These are phyloP conservation scores for Funneliformis mosseae DNA, from an alignment of 192 early-diverging fungal species.

Conservation along the genomic window DNA sequence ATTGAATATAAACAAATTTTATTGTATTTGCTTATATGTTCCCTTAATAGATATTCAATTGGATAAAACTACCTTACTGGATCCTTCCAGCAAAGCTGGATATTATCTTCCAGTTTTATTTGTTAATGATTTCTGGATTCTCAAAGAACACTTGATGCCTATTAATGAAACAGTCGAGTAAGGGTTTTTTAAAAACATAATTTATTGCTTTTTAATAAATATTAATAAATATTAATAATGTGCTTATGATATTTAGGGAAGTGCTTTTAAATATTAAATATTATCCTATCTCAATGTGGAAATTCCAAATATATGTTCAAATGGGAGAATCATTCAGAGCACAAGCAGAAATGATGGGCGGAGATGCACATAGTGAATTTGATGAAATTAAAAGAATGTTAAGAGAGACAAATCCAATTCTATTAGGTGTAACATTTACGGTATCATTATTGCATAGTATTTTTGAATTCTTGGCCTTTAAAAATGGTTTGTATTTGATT, in stretches of 20 bases:
- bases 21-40: not conserved
- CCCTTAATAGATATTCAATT: conserved; percentile 42
- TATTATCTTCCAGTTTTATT: conserved; percentile 72
- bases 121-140: conserved; percentile 83
- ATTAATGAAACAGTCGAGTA: conserved; percentile 79
- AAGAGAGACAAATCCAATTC: conserved; percentile 83
- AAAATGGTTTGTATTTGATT: conserved; percentile 68
- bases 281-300: conserved; percentile 68
- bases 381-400: conserved; percentile 94
- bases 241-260: conserved; percentile 37
- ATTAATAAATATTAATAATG: no score
- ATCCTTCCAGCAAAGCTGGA: conserved; percentile 43
- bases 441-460: conserved; percentile 81
- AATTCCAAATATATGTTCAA: conserved; percentile 69
- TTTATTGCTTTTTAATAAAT: not conserved
- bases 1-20: not conserved
- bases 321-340: conserved; percentile 71
- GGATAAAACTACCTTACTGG: conserved; percentile 41
- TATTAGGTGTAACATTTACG: conserved; percentile 73
- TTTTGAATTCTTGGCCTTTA: conserved; percentile 93
- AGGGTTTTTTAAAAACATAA: not conserved
- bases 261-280: conserved; percentile 69
- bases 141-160: conserved; percentile 63
- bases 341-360: conserved; percentile 57
- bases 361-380: conserved; percentile 53